Conservation (phyloP, 371 early-diverging fungal genomes). For the Fennellomyces sp. region DNA sequence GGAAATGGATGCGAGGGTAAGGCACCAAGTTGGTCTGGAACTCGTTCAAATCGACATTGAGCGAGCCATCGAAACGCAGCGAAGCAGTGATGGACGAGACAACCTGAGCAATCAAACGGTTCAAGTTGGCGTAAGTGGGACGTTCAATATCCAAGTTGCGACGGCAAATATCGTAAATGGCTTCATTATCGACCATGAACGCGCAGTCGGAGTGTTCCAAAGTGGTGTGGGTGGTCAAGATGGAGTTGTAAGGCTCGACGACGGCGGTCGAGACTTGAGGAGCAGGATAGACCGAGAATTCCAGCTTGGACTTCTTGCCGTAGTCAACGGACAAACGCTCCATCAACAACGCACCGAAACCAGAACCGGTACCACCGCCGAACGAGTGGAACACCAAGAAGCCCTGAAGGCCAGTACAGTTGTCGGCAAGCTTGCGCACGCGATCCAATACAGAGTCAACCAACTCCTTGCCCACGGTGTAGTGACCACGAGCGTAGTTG, state of each 20-base stretch:
- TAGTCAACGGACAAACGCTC: constrained; percentile 96
- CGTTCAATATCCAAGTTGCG: constrained; percentile 96
- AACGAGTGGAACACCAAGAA: constrained; percentile 99
- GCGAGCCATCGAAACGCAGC: constrained; percentile 95
- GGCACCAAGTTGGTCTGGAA: constrained; percentile 98
- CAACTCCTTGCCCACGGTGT: constrained; percentile 99
- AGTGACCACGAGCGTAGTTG: constrained; percentile 99
- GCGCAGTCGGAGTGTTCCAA: constrained; percentile 96
- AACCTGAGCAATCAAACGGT: constrained; percentile 98
- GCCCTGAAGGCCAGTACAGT: constrained; percentile 97
- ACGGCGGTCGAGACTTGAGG: constrained; percentile 97
- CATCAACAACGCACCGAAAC: constrained; percentile 97
- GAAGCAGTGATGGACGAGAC: constrained; percentile 99
- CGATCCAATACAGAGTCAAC: constrained; percentile 97
- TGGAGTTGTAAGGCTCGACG: constrained; percentile 98
- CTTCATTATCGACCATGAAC: constrained; percentile 93
- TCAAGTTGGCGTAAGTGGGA: constrained; percentile 96
- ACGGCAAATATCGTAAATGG: constrained; percentile 98
- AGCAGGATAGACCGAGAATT: constrained; percentile 98
- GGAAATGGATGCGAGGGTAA: constrained; percentile 96
- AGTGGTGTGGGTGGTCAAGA: constrained; percentile 92
- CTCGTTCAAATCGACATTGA: constrained; percentile 96
- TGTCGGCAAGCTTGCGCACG: constrained; percentile 97
- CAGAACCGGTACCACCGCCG: constrained; percentile 99
- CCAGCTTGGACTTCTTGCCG: constrained; percentile 98